Base-by-base conservation (phyloP, 2,329 filamentous ascomycete genomes). In the Blumeriella jaapii region DNA sequence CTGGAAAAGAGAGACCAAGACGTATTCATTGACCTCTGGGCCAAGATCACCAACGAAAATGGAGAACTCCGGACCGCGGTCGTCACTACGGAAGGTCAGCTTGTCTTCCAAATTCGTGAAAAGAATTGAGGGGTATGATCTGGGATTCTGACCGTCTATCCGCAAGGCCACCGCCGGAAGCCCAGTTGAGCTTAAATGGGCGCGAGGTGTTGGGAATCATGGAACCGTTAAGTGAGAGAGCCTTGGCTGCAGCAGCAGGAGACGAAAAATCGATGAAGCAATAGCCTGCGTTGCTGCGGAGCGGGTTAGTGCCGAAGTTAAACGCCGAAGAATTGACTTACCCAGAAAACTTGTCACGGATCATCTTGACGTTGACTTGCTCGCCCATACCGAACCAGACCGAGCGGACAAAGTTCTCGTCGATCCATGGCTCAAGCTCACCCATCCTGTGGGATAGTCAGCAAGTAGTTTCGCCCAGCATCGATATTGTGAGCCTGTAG, bases 151-250 rank as follows among this genome's bases (percentile, higher is more conserved):
- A 84, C 82, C 84, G 82, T 59, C 91, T 82, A 61, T 98, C 91
- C 49, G 93, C 84, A 26, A 98, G 73, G 39, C 91, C 91, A 55
- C 91, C 91, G 49, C 91, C 91, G 48, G 86, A 94, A 48, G 91
- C 91, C 91, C 91, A 98, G 74, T 98, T 98, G 42, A 98, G 77
- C 71, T 96, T 96, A 74, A 98, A 98, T 31, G 85, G 80, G 27
- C 91, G 85, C 53, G 81, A 81, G 42, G 86, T 93, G 71, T 95
- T 95, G 29, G 89, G 87, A 49, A 98, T 93, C 30, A 83, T 67
- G 38, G 76, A 80, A 31, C 91, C 89, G 59, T 94, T 96, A 31
- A 96, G 69, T 29, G 69, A 68, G n/a, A 98, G 72, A 23, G 91
- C 91, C 68, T 94, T 95, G 53, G 76, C 80, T 26, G 91, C 91